Evolutionary conservation across 164 flowering plant genomes (phyloP).

Genomic region (Tinospora cordifolia): DNA sequence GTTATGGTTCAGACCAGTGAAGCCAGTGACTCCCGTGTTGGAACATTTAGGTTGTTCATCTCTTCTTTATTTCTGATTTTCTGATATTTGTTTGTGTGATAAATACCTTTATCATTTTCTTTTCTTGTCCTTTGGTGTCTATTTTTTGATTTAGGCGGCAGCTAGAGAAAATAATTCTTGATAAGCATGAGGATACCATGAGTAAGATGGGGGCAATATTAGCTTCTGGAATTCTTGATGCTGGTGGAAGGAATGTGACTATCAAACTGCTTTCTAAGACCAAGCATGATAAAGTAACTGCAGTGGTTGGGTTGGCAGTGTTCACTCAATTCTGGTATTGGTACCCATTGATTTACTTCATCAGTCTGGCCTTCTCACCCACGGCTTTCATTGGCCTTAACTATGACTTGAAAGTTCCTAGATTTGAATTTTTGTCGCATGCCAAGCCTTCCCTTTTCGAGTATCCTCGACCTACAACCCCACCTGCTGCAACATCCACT

Average conservation of each 20-base stretch:
- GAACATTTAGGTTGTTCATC: conserved; percentile 67
- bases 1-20: conserved; percentile 95
- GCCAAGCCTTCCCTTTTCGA: conserved; percentile 95
- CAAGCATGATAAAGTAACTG: conserved; percentile 88
- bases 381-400: conserved; percentile 93
- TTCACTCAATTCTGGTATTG: conserved; percentile 99
- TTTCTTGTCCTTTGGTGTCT: not conserved
- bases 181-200: conserved; percentile 99
- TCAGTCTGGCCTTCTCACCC: conserved; percentile 86
- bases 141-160: conserved; percentile 52
- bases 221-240: conserved; percentile 97
- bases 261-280: conserved; percentile 85
- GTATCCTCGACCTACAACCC: conserved; percentile 86
- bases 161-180: conserved; percentile 91
- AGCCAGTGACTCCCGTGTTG: conserved; percentile 96
- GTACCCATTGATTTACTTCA: conserved; percentile 92
- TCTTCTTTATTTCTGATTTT: not conserved
- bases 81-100: not conserved
- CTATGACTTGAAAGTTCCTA: conserved; percentile 87
- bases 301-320: conserved; percentile 93
- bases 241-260: conserved; percentile 98
- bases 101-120: not conserved
- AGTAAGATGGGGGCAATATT: conserved; percentile 99
- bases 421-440: conserved; percentile 83
- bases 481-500: conserved; percentile 70